phyloP scores from a whole-genome alignment of 2,329 filamentous ascomycete genomes.

The Alternaria sp. region DNA sequence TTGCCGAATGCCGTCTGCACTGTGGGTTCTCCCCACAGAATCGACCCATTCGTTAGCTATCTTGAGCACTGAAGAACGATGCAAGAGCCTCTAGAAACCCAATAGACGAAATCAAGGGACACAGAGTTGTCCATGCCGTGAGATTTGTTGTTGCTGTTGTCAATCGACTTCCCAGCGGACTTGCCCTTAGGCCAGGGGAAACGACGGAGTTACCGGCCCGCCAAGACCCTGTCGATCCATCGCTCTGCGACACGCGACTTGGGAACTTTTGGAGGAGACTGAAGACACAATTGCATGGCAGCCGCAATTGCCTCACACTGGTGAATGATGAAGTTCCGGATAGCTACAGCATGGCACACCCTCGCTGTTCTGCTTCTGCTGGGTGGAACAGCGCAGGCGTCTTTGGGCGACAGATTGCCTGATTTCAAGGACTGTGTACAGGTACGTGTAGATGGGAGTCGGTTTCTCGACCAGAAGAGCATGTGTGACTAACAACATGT shows the following conservation, averaged over 20 bases:
- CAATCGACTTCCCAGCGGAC: too few relatives aligned
- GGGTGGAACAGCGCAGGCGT: constrained; percentile 64
- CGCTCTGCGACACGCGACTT: constrained; percentile 5
- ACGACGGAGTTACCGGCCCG: constrained; percentile 6
- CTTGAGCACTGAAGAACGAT: too few relatives aligned
- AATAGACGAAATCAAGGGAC: too few relatives aligned
- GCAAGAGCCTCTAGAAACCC: too few relatives aligned
- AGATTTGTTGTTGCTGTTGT: too few relatives aligned
- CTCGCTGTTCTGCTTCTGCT: constrained; percentile 38
- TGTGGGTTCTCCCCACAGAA: too few relatives aligned
- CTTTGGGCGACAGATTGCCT: constrained; percentile 81
- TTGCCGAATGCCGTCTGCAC: too few relatives aligned
- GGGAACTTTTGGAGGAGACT: background rate
- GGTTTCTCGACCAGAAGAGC: too few relatives aligned
- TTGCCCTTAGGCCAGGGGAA: background rate
- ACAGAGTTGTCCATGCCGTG: too few relatives aligned
- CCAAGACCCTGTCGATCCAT: constrained; percentile 17
- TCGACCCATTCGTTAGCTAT: too few relatives aligned
- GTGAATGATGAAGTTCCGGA: constrained; percentile 39
- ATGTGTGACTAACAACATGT: constrained; percentile 11
- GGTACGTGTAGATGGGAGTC: constrained; percentile 59
- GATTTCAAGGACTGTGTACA: constrained; percentile 88
- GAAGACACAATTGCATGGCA: constrained; percentile 2
- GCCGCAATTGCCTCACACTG: background rate
- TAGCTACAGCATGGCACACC: constrained; percentile 34